Percentiles rank a stretch among this genome's conserved stretches.
These are phyloP conservation scores for Stylonectria norvegica DNA, from an alignment of 2,329 filamentous ascomycete genomes.

Conservation along the genomic window DNA sequence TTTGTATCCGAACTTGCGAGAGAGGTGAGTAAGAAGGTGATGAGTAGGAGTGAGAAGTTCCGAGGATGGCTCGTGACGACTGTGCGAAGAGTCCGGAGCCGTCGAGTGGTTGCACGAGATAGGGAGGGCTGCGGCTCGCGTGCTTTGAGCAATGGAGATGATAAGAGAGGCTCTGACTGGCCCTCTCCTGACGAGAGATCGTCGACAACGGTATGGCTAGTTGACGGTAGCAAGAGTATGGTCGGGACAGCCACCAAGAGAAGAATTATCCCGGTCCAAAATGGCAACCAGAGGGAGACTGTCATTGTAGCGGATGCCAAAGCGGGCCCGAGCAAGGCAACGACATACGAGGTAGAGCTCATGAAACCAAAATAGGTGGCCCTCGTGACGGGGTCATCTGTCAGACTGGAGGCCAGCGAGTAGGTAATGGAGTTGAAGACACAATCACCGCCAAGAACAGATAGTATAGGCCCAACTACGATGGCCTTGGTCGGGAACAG, in stretches of 20 bases:
- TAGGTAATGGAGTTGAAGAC: conserved; percentile 50
- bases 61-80: conserved; percentile 37
- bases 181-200: conserved; percentile 25
- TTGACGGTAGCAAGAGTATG: conserved; percentile 15
- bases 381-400: conserved; percentile 43
- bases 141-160: conserved; percentile 38
- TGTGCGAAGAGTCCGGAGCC: conserved; percentile 26
- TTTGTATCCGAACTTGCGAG: conserved; percentile 51
- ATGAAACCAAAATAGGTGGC: conserved; percentile 51
- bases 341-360: conserved; percentile 46
- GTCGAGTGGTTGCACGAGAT: conserved; percentile 15
- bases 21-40: conserved; percentile 46
- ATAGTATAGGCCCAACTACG: conserved; percentile 39
- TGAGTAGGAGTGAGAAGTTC: conserved; percentile 42
- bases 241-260: conserved; percentile 14
- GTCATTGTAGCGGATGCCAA: conserved; percentile 46
- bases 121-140: conserved; percentile 22
- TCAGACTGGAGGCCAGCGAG: conserved; percentile 41
- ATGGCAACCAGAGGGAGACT: conserved; percentile 41
- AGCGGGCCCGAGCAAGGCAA: conserved; percentile 44
- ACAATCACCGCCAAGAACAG: conserved; percentile 47
- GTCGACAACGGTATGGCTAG: too few species aligned
- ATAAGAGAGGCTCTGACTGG: conserved; percentile 36
- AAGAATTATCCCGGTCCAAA: conserved; percentile 25
- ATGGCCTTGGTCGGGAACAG: conserved; percentile 30